Evolutionary conservation across 352 stramenopile genomes (phyloP).

Genomic region (Peronospora destructor): DNA sequence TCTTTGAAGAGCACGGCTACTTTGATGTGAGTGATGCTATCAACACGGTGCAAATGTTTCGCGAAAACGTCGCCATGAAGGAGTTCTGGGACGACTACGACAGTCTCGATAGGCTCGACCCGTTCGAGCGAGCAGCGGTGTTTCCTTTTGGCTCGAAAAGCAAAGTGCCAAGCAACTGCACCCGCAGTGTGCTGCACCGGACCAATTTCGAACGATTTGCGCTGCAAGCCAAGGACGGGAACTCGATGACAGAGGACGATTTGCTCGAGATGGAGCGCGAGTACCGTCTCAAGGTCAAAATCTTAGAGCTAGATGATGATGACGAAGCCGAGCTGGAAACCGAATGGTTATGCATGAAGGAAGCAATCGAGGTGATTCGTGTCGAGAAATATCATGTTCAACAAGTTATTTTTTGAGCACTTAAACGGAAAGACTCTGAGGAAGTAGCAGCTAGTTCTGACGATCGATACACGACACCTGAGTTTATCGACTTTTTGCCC

Average conservation of each 20-base stretch:
- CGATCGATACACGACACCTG: background rate
- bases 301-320: slow-evolving; percentile 50
- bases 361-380: slow-evolving; percentile 56
- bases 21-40: slow-evolving; percentile 61
- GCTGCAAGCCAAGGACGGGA: slow-evolving; percentile 51
- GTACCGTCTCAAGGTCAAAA: slow-evolving; percentile 42
- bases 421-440: slow-evolving; percentile 28
- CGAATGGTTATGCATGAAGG: slow-evolving; percentile 37
- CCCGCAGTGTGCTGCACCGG: slow-evolving; percentile 21
- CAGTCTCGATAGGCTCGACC: slow-evolving; percentile 26
- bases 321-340: slow-evolving; percentile 48
- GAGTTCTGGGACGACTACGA: slow-evolving; percentile 56
- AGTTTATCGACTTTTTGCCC: slow-evolving; percentile 17
- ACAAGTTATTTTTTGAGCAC: slow-evolving; percentile 40
- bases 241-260: slow-evolving; percentile 45
- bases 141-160: slow-evolving; percentile 29
- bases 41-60: slow-evolving; percentile 78
- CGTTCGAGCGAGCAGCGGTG: slow-evolving; percentile 20
- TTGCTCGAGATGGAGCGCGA: slow-evolving; percentile 42
- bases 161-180: slow-evolving; percentile 29
- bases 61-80: slow-evolving; percentile 56
- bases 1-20: slow-evolving; percentile 73
- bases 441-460: slow-evolving; percentile 2
- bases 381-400: slow-evolving; percentile 56
- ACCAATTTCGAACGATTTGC: slow-evolving; percentile 39